A percentile compares a stretch with the other conserved stretches of the same genome.
These are phyloP conservation scores for Aspergillus transmontanensis DNA, from an alignment of 2,329 filamentous ascomycete genomes.

Conservation along the genomic window DNA sequence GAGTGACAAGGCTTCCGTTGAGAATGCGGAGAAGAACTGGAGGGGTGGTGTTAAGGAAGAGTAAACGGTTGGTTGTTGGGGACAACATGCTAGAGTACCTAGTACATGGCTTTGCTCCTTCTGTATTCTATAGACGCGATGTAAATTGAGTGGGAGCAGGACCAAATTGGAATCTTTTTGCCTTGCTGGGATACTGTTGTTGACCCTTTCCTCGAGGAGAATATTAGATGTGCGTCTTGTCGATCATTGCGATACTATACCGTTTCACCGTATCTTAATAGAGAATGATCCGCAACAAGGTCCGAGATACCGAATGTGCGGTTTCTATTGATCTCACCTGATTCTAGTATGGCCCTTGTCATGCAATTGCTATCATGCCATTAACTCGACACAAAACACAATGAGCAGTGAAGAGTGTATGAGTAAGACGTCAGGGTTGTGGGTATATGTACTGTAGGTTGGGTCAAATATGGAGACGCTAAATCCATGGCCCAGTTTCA, in stretches of 20 bases:
- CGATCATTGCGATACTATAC: slow-evolving; percentile 2
- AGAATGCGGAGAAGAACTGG: slow-evolving; percentile 53
- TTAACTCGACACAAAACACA: neutral
- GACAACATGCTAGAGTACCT: slow-evolving; percentile 5
- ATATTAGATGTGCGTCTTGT: slow-evolving; percentile 4
- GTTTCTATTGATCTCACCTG: neutral
- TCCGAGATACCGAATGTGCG: neutral
- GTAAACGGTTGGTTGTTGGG: slow-evolving; percentile 28
- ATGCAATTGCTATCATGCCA: neutral
- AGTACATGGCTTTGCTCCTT: slow-evolving; percentile 8
- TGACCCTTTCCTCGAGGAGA: neutral
- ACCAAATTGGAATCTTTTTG: neutral
- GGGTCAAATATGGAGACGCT: neutral
- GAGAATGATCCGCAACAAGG: neutral
- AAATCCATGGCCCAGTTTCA: neutral
- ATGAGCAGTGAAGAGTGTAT: neutral
- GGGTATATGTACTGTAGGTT: neutral
- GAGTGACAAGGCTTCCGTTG: slow-evolving; percentile 82
- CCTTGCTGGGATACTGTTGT: neutral
- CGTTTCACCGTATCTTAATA: neutral
- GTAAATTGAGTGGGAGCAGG: slow-evolving; percentile 2
- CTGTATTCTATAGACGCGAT: slow-evolving; percentile 23
- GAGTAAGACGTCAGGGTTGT: neutral
- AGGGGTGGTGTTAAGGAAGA: slow-evolving; percentile 55
- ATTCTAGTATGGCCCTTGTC: neutral